These are phyloP conservation scores for Suhomyces sp. DNA, from an alignment of 805 yeast genomes.

Conservation along the genomic window DNA sequence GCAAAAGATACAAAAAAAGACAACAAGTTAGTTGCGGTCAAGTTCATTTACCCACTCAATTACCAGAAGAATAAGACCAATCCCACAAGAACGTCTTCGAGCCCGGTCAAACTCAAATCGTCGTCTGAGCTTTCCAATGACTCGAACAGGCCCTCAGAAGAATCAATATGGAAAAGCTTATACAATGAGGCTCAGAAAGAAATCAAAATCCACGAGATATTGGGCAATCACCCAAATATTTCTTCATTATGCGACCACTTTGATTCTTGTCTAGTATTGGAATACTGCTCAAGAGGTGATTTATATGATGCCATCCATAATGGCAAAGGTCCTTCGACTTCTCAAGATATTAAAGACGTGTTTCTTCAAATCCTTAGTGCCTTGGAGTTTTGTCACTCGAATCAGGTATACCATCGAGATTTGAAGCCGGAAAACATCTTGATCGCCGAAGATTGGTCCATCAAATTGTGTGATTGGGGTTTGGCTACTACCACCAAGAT, in stretches of 20 bases:
- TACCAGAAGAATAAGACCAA: constrained; percentile 26
- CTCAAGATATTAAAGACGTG: constrained; percentile 55
- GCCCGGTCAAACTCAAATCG: constrained; percentile 30
- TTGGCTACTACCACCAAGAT: constrained; percentile 50
- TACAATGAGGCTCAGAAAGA: constrained; percentile 65
- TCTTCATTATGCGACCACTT: constrained; percentile 47
- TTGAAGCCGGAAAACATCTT: constrained; percentile 28
- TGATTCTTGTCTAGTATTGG: constrained; percentile 58
- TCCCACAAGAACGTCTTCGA: constrained; percentile 29
- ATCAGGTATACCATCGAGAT: constrained; percentile 31
- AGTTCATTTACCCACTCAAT: constrained; percentile 68
- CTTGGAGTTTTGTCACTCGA: constrained; percentile 48
- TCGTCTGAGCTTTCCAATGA: neutral
- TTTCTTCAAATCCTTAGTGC: constrained; percentile 50
- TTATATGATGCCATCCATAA: constrained; percentile 73
- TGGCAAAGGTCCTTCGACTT: constrained; percentile 59
- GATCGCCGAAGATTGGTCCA: constrained; percentile 46
- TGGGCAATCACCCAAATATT: constrained; percentile 52
- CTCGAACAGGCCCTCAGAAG: constrained; percentile 14
- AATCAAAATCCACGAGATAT: constrained; percentile 58
- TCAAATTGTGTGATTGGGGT: constrained; percentile 59
- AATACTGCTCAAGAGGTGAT: constrained; percentile 86
- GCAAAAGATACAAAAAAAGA: constrained; percentile 63
- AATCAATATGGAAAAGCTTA: constrained; percentile 27
- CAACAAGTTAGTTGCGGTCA: constrained; percentile 70